Evolutionary conservation across 75 land plant genomes (phyloP), one percentile per base, ranked within the genome.

Genomic region (Sequoia sempervirens): DNA sequence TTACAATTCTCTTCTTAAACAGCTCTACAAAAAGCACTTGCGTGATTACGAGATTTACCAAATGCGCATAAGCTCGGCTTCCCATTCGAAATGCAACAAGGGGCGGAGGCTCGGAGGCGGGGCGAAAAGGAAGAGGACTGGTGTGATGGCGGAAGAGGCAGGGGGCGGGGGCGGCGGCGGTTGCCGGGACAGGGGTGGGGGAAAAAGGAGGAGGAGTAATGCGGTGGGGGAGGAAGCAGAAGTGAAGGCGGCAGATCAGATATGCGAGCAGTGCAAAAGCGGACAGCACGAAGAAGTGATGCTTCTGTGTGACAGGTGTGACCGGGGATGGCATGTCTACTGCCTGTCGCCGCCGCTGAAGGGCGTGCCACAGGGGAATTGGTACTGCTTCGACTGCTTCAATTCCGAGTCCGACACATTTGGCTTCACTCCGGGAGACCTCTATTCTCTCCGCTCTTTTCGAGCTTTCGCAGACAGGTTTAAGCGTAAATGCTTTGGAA

Each of bases 271-370:
- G 83, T 97, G 99, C 78, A 89, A 88, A 50, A 97, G 96, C 82
- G 98, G 99, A 0, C 88, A 91, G 79, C 99, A 97, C 82, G 99
- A 93, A 75, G 97, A 97, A 82, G 89, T 93, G n/a, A 97, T 97
- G 98, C 91, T 97, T 30, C 80, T 93, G 78, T 97, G 99, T 86
- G 99, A 97, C 83, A 88, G 98, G 78, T 97, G 99, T 80, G 90
- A 97, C 37, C 92, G 90, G 43, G 96, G 98, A 15, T 97, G 98
- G 98, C 99, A 97, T 81, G 84, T 93, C 32, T 94, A 96, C 87
- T 97, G 99, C 82, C 89, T 97, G 1, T 93, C 99, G 1, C 99
- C 99, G 8, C 98, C 99, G 9, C 85, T 97, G 47, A 86, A 94
- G 79, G 83, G 73, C 15, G 88, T 94, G 20, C 99, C 99, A 8